Percentiles rank a stretch among this genome's conserved stretches.
Evolutionary conservation across 768 basidiomycete species (phyloP).

Genomic region (Leccinum subtestaceum): DNA sequence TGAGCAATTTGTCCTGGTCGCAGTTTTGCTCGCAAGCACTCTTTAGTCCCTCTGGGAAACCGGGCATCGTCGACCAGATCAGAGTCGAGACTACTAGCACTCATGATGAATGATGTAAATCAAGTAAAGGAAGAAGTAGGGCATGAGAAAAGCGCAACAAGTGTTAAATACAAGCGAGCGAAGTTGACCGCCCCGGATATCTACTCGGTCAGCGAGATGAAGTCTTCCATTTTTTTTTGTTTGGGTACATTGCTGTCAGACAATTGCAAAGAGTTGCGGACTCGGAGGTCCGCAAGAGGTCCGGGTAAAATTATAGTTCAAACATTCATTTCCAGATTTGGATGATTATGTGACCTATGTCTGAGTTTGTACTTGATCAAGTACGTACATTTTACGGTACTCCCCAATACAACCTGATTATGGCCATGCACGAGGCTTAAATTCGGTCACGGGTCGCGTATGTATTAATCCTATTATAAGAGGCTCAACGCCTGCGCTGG

Average conservation of each 20-base stretch:
- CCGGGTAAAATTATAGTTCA: neutral
- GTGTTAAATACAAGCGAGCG: neutral
- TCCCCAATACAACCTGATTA: neutral
- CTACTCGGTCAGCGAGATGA: neutral
- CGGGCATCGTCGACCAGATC: neutral
- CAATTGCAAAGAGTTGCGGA: neutral
- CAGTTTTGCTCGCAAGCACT: neutral
- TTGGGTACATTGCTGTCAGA: too few species aligned
- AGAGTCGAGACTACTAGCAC: neutral
- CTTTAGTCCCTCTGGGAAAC: neutral
- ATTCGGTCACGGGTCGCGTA: neutral
- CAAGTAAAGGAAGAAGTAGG: neutral
- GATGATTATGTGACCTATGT: neutral
- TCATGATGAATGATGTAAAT: neutral
- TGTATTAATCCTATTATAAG: slow-evolving; percentile 4
- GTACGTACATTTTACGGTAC: neutral
- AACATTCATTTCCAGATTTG: neutral
- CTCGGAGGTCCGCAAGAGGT: neutral
- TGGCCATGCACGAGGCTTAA: neutral
- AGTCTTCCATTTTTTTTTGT: neutral
- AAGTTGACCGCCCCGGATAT: neutral
- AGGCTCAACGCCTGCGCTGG: neutral
- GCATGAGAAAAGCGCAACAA: neutral
- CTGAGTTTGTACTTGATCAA: neutral
- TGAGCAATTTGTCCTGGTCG: neutral